These are phyloP conservation scores for Pseudogymnoascus sp. DNA, from an alignment of 2,329 filamentous ascomycete genomes.

Conservation along the genomic window DNA sequence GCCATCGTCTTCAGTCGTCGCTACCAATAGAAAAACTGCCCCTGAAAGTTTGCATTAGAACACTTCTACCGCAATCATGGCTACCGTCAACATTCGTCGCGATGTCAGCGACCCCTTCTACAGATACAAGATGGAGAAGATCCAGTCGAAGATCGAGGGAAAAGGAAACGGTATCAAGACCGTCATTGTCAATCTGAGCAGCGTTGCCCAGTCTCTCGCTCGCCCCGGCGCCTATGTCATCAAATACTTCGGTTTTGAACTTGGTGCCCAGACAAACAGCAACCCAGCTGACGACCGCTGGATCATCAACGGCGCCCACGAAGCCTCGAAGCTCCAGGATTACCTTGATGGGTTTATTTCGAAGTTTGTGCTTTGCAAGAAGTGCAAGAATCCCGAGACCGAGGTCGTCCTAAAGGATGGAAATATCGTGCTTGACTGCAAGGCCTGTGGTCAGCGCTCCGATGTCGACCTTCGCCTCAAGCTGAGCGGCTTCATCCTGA, in stretches of 20 bases:
- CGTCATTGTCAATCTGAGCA: conserved; percentile 93
- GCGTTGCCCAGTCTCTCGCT: conserved; percentile 83
- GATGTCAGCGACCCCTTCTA: conserved; percentile 99
- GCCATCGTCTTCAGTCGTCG: conserved; percentile 3
- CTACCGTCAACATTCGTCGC: conserved; percentile 95
- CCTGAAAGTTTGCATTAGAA: conserved; percentile 4
- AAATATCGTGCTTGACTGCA: conserved; percentile 90
- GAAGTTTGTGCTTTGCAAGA: conserved; percentile 98
- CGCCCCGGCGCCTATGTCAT: conserved; percentile 92
- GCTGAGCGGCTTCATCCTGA: conserved; percentile 93
- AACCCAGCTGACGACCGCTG: conserved; percentile 96
- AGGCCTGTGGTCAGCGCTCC: conserved; percentile 90
- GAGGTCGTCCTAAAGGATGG: conserved; percentile 92
- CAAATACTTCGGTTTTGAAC: conserved; percentile 99
- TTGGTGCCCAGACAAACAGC: conserved; percentile 96
- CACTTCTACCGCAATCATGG: conserved; percentile 59
- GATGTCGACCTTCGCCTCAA: conserved; percentile 91
- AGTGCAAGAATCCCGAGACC: conserved; percentile 99
- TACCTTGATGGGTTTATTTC: conserved; percentile 97
- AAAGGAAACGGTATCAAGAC: conserved; percentile 99
- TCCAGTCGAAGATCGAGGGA: conserved; percentile 99
- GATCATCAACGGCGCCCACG: conserved; percentile 99
- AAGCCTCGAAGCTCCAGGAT: conserved; percentile 91
- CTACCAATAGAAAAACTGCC: neutral
- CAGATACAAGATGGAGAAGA: conserved; percentile 99